These are phyloP conservation scores for Neonectria neomacrospora DNA, from an alignment of 2,329 filamentous ascomycete genomes.

Conservation along the genomic window DNA sequence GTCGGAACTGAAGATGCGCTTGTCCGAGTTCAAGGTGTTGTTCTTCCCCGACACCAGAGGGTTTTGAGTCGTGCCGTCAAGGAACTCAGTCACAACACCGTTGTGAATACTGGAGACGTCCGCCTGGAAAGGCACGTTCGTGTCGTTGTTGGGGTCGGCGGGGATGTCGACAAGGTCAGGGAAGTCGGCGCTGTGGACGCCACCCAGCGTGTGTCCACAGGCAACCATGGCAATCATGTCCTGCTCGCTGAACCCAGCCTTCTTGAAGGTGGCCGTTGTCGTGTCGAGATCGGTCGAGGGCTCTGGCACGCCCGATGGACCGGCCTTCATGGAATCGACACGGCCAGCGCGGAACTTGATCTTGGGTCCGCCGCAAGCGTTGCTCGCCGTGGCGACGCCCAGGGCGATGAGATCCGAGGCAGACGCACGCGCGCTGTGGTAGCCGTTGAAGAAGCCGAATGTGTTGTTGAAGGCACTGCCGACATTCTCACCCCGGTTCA, in stretches of 20 bases:
- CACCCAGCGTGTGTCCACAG: slow-evolving; percentile 50
- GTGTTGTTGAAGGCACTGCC: slow-evolving; percentile 48
- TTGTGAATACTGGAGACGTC: slow-evolving; percentile 51
- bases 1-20: slow-evolving; percentile 55
- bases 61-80: slow-evolving; percentile 54
- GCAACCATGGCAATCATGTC: slow-evolving; percentile 51
- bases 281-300: slow-evolving; percentile 43
- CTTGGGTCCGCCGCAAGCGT: slow-evolving; percentile 32
- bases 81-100: slow-evolving; percentile 55
- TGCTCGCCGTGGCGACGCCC: slow-evolving; percentile 44
- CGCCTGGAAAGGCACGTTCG: slow-evolving; percentile 51
- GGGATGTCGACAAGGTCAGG: slow-evolving; percentile 47
- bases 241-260: slow-evolving; percentile 44
- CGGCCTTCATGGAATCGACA: slow-evolving; percentile 44
- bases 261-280: slow-evolving; percentile 42
- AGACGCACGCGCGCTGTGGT: slow-evolving; percentile 33
- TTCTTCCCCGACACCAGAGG: slow-evolving; percentile 54
- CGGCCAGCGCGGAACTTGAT: slow-evolving; percentile 45
- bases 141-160: slow-evolving; percentile 45
- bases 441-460: slow-evolving; percentile 41
- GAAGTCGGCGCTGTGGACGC: slow-evolving; percentile 57
- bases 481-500: slow-evolving; percentile 43
- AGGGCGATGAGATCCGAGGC: slow-evolving; percentile 43
- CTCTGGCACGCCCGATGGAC: slow-evolving; percentile 46
- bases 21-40: slow-evolving; percentile 53